A percentile compares a stretch with the other conserved stretches of the same genome.
Evolutionary conservation across 257 asterid species (phyloP).

Genomic region (Apocynum venetum): DNA sequence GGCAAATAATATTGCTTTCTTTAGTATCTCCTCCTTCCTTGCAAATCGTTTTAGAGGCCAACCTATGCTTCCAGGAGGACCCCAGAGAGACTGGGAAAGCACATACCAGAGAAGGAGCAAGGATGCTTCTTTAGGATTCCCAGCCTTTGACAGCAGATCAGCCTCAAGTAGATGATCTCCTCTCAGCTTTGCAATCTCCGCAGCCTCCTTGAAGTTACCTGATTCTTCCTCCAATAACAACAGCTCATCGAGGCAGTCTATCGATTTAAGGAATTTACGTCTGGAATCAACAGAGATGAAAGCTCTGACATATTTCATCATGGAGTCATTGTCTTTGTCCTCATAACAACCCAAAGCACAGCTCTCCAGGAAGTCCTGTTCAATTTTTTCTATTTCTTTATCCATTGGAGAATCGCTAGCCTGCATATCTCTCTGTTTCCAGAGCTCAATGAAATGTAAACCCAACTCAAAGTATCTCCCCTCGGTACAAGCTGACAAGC

Average conservation of each 20-base stretch:
- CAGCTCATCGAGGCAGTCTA: constrained; percentile 44
- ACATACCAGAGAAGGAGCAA: constrained; percentile 15
- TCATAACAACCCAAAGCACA: constrained; percentile 33
- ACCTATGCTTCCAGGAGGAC: constrained; percentile 21
- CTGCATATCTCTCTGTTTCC: constrained; percentile 39
- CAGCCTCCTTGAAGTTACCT: constrained; percentile 53
- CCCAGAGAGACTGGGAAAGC: constrained; percentile 17
- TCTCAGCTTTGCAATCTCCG: constrained; percentile 33
- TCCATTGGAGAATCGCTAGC: constrained; percentile 7
- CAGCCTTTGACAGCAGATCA: constrained; percentile 26
- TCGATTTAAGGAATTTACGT: constrained; percentile 43
- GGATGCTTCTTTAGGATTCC: constrained; percentile 25
- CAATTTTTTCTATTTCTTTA: constrained; percentile 28
- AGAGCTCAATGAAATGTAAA: constrained; percentile 40
- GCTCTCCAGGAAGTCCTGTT: constrained; percentile 42
- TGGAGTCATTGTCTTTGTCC: constrained; percentile 28
- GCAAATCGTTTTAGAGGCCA: constrained; percentile 55
- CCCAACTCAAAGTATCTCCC: constrained; percentile 46
- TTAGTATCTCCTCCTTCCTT: constrained; percentile 29
- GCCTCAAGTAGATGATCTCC: constrained; percentile 40
- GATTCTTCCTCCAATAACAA: constrained; percentile 47
- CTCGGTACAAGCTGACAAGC: constrained; percentile 42
- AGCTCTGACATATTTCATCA: constrained; percentile 49
- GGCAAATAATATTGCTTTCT: constrained; percentile 32
- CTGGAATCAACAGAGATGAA: constrained; percentile 35